Conservation (phyloP, 2,329 filamentous ascomycete species). For the Apiospora pterosperma region DNA sequence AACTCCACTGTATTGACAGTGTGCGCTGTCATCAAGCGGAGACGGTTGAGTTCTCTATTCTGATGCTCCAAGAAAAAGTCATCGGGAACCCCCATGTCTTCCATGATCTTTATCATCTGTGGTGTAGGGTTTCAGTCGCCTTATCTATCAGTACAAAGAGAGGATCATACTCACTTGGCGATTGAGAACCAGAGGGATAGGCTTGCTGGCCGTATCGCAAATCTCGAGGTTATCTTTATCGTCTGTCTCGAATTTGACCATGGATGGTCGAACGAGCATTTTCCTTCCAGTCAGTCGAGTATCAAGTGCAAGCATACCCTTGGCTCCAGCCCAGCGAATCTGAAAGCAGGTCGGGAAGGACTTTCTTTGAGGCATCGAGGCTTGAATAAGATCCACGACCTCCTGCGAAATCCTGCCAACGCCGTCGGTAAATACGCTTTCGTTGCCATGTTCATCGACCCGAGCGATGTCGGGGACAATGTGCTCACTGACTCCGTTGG, state of each 20-base stretch:
- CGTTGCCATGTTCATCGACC: constrained; percentile 24
- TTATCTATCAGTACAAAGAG: neutral
- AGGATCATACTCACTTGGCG: constrained; percentile 37
- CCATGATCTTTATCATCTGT: constrained; percentile 77
- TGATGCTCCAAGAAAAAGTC: constrained; percentile 65
- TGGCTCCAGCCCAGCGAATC: constrained; percentile 70
- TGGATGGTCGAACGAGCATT: constrained; percentile 66
- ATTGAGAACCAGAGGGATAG: constrained; percentile 70
- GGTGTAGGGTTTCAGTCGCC: neutral
- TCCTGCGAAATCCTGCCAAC: constrained; percentile 68
- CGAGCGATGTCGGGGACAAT: constrained; percentile 50
- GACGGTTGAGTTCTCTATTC: constrained; percentile 52
- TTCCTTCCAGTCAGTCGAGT: constrained; percentile 51
- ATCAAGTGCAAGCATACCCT: constrained; percentile 76
- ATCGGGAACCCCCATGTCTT: constrained; percentile 64
- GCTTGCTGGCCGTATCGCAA: constrained; percentile 64
- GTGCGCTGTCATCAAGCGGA: constrained; percentile 57
- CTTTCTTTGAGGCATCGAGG: constrained; percentile 42
- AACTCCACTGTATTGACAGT: constrained; percentile 63
- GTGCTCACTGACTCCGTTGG: constrained; percentile 28
- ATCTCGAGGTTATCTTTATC: constrained; percentile 61
- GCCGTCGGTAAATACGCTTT: constrained; percentile 72
- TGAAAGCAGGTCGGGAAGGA: constrained; percentile 65
- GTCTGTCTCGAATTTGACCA: constrained; percentile 71
- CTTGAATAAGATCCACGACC: constrained; percentile 59